Evolutionary conservation across 257 asterid genomes (phyloP).

Genomic region (Anisodus acutangulus): DNA sequence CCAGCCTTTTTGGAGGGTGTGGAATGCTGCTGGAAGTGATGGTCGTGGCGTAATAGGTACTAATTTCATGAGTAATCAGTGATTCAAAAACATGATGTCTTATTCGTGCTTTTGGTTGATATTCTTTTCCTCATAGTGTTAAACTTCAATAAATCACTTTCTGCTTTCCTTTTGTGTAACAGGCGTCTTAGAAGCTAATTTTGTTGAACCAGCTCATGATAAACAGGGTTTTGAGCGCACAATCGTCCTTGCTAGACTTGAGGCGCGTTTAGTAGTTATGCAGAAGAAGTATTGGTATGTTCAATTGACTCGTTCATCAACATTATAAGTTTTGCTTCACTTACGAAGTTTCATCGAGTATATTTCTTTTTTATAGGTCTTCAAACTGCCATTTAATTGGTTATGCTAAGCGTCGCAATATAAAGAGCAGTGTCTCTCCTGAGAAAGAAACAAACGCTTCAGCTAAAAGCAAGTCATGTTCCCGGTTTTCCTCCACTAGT

Average conservation of each 20-base stretch:
- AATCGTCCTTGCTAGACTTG: conserved; percentile 31
- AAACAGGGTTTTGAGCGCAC: conserved; percentile 33
- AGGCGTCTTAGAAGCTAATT: conserved; percentile 33
- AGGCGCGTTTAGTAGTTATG: conserved; percentile 28
- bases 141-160: not conserved
- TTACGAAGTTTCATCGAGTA: not conserved
- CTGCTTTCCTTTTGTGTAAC: not conserved
- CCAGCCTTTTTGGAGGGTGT: conserved; percentile 92
- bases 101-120: not conserved
- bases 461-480: not conserved
- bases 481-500: not conserved
- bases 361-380: conserved; percentile 8
- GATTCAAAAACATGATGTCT: not conserved
- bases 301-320: not conserved
- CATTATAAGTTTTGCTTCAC: not conserved
- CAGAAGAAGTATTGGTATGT: conserved; percentile 33
- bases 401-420: conserved; percentile 31
- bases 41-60: conserved; percentile 78
- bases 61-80: not conserved
- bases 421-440: not conserved
- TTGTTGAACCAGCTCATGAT: conserved; percentile 33
- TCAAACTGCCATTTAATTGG: conserved; percentile 30
- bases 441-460: not conserved
- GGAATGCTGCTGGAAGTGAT: conserved; percentile 92
- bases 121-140: not conserved